Evolutionary conservation across 169 alveolate genomes (phyloP).

Genomic region (Cystoisospora suis): DNA sequence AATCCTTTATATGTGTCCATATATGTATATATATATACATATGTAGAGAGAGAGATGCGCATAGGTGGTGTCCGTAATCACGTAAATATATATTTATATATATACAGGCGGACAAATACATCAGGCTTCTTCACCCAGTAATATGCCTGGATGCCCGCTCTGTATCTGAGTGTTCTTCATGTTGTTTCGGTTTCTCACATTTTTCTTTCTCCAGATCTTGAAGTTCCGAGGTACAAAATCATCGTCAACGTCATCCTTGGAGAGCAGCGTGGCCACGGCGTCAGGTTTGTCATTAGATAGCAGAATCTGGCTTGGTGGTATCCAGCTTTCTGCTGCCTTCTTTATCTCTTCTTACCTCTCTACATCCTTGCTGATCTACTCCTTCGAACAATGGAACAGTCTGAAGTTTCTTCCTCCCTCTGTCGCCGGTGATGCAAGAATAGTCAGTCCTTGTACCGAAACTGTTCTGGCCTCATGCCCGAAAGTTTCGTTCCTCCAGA

Average conservation of each 20-base stretch:
- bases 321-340: no score
- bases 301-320: not conserved
- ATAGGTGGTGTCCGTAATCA: not conserved
- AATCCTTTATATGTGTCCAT: no score
- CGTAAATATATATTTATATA: not conserved
- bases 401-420: no score
- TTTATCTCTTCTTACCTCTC: no score
- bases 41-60: no score
- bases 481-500: no score
- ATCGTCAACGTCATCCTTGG: slow-evolving; percentile 23
- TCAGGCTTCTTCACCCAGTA: not conserved
- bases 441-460: no score
- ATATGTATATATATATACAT: no score
- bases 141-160: not conserved
- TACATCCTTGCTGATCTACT: no score
- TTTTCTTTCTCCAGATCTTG: not conserved
- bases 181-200: not conserved
- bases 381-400: no score
- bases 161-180: not conserved
- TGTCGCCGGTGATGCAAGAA: no score
- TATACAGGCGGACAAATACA: not conserved
- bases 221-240: slow-evolving; percentile 34
- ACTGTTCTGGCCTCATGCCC: no score
- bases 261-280: slow-evolving; percentile 32
- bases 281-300: not conserved